Conservation (phyloP, 441 rosid species). For the Bruguiera hainesii region DNA sequence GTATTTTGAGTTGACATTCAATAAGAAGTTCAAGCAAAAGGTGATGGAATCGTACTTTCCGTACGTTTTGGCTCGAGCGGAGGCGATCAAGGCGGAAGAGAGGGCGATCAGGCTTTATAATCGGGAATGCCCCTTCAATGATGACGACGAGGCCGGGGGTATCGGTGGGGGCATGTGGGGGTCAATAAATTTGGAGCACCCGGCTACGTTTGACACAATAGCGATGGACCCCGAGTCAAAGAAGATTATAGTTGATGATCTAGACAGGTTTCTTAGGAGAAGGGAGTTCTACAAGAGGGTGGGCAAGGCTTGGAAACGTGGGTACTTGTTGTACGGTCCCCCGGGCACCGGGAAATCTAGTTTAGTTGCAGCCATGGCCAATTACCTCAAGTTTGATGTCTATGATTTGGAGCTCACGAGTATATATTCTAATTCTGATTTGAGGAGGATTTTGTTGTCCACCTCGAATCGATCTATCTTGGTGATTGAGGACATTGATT, state of each 20-base stretch:
- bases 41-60: constrained; percentile 24
- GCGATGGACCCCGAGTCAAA: constrained; percentile 37
- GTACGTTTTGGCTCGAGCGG: constrained; percentile 19
- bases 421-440: constrained; percentile 18
- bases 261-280: constrained; percentile 31
- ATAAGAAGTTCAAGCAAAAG: constrained; percentile 22
- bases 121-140: not conserved
- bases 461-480: constrained; percentile 30
- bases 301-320: constrained; percentile 45
- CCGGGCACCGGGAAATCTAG: constrained; percentile 53
- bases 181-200: constrained; percentile 29
- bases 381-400: constrained; percentile 35
- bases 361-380: constrained; percentile 47
- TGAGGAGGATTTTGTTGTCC: constrained; percentile 26
- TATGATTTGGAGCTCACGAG: constrained; percentile 36
- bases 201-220: constrained; percentile 35
- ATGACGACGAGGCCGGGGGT: not conserved
- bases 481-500: constrained; percentile 44
- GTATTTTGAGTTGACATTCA: constrained; percentile 29
- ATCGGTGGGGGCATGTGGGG: constrained; percentile 3
- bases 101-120: constrained; percentile 24
- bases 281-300: constrained; percentile 33
- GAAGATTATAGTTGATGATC: constrained; percentile 30
- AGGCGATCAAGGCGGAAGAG: constrained; percentile 9
- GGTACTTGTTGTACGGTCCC: constrained; percentile 42